Base-by-base conservation (phyloP, 331 rosid species). In the Quercus tomentella region DNA sequence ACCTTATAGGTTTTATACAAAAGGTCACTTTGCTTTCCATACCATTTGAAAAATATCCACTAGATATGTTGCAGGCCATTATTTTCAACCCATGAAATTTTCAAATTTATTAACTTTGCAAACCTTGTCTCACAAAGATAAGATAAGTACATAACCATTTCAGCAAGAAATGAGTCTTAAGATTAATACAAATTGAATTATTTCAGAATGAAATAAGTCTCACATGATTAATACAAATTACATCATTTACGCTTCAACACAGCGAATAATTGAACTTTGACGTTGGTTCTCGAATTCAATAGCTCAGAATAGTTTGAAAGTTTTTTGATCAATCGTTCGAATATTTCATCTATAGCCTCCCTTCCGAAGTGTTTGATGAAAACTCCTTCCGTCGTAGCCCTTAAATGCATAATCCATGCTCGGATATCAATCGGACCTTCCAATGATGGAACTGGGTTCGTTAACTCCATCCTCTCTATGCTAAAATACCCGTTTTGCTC, bases 361-460 rank as follows among this genome's bases (percentile, higher is more conserved):
- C n/a, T 18, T 16, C 84, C 87, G 30, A 90, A 88, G 9, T 86
- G 90, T 25, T 25, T 21, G 15, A 54, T 72, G 85, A 90, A 88
- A 45, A 49, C 61, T 9, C 77, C 81, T 61, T 85, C 92, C 89
- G 78, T 77, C 11, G 87, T 84, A 77, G 92, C 94, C 77, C 92
- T 82, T 1, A 79, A 45, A 73, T 86, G 88, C 63, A n/a, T 30
- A 10, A 81, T 26, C 84, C 79, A 82, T 16, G 35, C 66, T 6
- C 35, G 51, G 7, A 58, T 68, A 70, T 84, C 79, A 28, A 77
- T 9, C 16, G 82, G 33, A 14, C 80, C 79, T 80, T 79, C 33
- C 31, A 90, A 21, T 90, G 88, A 88, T 22, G 83, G 69, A 12
- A 87, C 77, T 66, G 94, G 89, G 43, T 78, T 63, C 22, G 88